Evolutionary conservation across 2,329 filamentous ascomycete species (phyloP), one percentile per base, ranked within the genome.

Genomic region (Podosphaera aphanis): DNA sequence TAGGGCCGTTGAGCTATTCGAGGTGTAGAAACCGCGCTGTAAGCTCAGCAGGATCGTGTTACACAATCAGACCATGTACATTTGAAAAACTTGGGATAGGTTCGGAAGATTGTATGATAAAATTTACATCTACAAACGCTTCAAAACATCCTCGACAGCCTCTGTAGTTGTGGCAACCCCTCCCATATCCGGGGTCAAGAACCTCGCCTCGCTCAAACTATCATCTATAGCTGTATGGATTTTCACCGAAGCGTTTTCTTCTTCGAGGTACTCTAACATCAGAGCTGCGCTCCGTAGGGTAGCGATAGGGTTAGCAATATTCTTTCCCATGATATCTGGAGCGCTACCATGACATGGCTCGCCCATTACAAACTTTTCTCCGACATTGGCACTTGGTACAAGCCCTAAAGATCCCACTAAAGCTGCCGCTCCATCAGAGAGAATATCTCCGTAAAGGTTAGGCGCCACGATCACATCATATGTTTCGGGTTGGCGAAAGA

Each of bases 401-500:
- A 98, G 76, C 53, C 90, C 90, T 33, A 98, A 68, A 46, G 78
- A 85, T 40, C 88, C 90, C 23, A 95, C 88, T 25, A 95, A 76
- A 2, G 90, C 90, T 21, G 90, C 90, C 44, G 90, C 88, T 53
- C 85, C 88, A 62, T 98, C 90, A 2, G 85, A 93, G 35, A 98
- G 71, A 54, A 98, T 90, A 63, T 98, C 90, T 54, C 90, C 90
- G 66, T 98, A 95, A 50, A 98, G 73, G 66, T 95, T 95, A 45
- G 88, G 90, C 7, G 88, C 90, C 41, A 98, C 90, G 55, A 98
- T 93, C 53, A 95, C 88, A 62, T 98, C 90, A 74, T 95, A 98
- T 59, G 79, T 80, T 58, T 79, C 73, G 38, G 90, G 90, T 65
- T 95, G 84, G 50, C 88, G 83, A 77, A 95, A 95, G 47, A 98